phyloP scores from a whole-genome alignment of 2,329 filamentous ascomycete species.

The Sarocladium oryzae region DNA sequence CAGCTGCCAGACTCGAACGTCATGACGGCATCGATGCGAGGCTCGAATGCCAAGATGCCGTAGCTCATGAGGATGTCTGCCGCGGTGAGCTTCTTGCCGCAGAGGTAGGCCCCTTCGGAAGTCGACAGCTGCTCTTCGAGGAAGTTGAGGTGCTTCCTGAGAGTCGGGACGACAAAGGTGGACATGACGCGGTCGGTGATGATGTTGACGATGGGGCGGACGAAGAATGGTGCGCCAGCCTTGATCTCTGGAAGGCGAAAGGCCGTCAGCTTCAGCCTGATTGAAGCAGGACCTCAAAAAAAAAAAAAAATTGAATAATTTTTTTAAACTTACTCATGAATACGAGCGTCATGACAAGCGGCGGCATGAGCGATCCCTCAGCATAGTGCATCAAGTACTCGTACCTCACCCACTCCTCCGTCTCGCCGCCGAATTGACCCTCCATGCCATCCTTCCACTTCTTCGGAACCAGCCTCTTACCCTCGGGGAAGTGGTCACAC shows the following conservation, averaged over 20 bases:
- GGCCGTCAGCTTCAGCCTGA: neutral
- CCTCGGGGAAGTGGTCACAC: conserved; percentile 52
- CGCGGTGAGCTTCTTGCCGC: conserved; percentile 41
- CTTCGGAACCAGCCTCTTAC: conserved; percentile 42
- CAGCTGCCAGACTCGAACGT: conserved; percentile 35
- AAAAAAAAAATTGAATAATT: too few relatives aligned
- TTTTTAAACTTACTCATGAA: conserved; percentile 24
- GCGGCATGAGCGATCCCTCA: conserved; percentile 76
- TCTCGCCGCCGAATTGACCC: conserved; percentile 52
- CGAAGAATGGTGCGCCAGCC: conserved; percentile 37
- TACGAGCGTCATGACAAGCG: conserved; percentile 59
- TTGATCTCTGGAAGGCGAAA: conserved; percentile 1
- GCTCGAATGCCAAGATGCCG: conserved; percentile 38
- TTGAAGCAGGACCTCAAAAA: too few relatives aligned
- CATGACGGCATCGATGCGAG: conserved; percentile 33
- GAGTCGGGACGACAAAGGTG: conserved; percentile 40
- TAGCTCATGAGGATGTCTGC: conserved; percentile 50
- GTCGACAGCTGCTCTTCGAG: conserved; percentile 43
- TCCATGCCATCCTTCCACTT: conserved; percentile 53
- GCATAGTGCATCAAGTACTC: conserved; percentile 74
- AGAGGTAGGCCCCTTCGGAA: conserved; percentile 38
- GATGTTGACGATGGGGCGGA: conserved; percentile 43
- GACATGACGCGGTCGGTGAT: conserved; percentile 36
- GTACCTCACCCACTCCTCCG: conserved; percentile 52
- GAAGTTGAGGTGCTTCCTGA: conserved; percentile 40